Conservation (phyloP, 192 early-diverging fungal species). For the Mortierella antarctica region DNA sequence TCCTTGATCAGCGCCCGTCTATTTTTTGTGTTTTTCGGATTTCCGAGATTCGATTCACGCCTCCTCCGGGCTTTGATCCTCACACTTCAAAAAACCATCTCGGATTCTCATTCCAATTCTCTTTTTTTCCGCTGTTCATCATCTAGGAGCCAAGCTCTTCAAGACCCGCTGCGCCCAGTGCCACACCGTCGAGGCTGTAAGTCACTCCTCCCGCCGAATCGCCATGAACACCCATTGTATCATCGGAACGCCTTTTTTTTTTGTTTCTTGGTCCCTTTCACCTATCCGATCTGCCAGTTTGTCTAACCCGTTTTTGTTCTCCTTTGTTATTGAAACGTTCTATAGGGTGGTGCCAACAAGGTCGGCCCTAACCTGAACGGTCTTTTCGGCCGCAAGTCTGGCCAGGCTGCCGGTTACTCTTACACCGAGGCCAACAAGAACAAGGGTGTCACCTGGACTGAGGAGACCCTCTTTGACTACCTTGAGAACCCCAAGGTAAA, state of each 20-base stretch:
- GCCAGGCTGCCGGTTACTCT: constrained; percentile 83
- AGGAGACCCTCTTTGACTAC: constrained; percentile 93
- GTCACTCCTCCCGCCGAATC: neutral
- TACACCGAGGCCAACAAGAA: constrained; percentile 93
- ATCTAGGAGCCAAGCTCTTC: constrained; percentile 69
- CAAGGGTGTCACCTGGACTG: constrained; percentile 82
- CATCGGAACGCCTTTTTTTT: no score
- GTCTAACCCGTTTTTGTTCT: neutral
- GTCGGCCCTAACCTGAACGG: constrained; percentile 95
- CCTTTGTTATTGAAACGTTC: neutral
- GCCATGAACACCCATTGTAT: no score
- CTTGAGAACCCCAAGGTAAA: constrained; percentile 95
- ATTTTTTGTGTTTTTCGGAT: no score
- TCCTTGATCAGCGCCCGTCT: no score
- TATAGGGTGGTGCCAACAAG: constrained; percentile 85
- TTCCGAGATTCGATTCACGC: no score
- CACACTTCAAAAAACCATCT: no score
- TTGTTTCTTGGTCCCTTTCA: no score
- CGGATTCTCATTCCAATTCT: neutral
- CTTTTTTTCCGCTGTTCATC: neutral
- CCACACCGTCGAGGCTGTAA: constrained; percentile 87
- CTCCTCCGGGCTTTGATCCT: no score
- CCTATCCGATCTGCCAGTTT: no score
- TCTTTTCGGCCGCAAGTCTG: constrained; percentile 89
- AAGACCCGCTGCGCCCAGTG: constrained; percentile 99